Percentiles rank a stretch among this genome's conserved stretches.
Conservation (phyloP, 352 stramenopile species). For the Aphanomyces cochlioides region DNA sequence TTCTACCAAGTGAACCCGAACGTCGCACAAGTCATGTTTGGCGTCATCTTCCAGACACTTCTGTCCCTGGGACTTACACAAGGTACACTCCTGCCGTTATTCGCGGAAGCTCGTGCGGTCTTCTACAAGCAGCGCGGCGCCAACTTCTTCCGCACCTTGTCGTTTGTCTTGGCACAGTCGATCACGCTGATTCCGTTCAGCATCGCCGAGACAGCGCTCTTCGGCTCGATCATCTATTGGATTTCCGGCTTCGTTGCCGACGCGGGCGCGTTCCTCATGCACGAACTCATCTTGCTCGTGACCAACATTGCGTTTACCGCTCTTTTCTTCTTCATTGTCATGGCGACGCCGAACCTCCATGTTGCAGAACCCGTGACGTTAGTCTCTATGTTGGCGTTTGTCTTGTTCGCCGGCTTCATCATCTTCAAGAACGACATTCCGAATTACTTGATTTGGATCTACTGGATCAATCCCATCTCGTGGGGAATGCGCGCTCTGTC, state of each 20-base stretch:
- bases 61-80: not conserved
- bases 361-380: not conserved
- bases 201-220: conserved; percentile 49
- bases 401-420: conserved; percentile 23
- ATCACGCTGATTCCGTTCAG: not conserved
- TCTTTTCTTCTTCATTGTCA: not conserved
- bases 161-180: not conserved
- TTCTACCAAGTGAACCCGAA: not conserved
- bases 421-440: not conserved
- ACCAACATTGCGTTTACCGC: not conserved
- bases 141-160: not conserved
- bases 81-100: not conserved
- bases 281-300: not conserved
- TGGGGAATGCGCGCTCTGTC: not conserved
- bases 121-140: not conserved
- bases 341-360: not conserved
- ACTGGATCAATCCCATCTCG: not conserved
- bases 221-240: not conserved
- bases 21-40: not conserved
- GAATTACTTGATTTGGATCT: not conserved
- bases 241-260: conserved; percentile 39
- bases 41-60: not conserved
- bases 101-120: not conserved
- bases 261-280: not conserved
- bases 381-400: not conserved